Evolutionary conservation across 306 rosid species (phyloP).

Genomic region (Malus sieversii): DNA sequence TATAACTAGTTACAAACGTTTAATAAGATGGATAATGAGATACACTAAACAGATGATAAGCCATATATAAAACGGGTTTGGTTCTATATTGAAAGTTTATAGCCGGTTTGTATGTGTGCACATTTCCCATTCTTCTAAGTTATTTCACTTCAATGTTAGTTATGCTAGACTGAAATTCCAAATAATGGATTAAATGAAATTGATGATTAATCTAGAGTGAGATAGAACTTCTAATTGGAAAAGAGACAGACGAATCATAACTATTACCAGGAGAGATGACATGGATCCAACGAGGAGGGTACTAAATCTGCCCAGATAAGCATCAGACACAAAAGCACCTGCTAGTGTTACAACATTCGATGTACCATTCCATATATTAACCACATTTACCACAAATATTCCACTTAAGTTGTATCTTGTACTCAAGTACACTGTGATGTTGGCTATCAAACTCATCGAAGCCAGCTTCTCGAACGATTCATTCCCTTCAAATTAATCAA

Average conservation of each 20-base stretch:
- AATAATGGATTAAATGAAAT: background rate
- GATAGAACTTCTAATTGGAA: background rate
- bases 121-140: background rate
- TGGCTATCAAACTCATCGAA: slow-evolving; percentile 73
- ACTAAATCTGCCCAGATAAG: slow-evolving; percentile 62
- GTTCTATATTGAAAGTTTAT: too few species aligned
- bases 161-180: background rate
- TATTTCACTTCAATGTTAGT: background rate
- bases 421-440: slow-evolving; percentile 47
- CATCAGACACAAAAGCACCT: slow-evolving; percentile 72
- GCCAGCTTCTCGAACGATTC: slow-evolving; percentile 89
- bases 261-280: slow-evolving; percentile 69
- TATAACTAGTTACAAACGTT: too few species aligned
- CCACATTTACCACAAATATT: slow-evolving; percentile 47
- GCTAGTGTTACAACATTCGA: slow-evolving; percentile 54
- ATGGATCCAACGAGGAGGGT: slow-evolving; percentile 60
- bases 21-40: too few species aligned
- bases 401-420: slow-evolving; percentile 49
- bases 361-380: slow-evolving; percentile 67
- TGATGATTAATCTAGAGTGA: background rate
- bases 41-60: too few species aligned
- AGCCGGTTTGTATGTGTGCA: too few species aligned
- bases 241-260: background rate
- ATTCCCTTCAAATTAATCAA: slow-evolving; percentile 32
- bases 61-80: too few species aligned